Conservation (phyloP, 306 rosid species). For the Cicer pinnatifidum region DNA sequence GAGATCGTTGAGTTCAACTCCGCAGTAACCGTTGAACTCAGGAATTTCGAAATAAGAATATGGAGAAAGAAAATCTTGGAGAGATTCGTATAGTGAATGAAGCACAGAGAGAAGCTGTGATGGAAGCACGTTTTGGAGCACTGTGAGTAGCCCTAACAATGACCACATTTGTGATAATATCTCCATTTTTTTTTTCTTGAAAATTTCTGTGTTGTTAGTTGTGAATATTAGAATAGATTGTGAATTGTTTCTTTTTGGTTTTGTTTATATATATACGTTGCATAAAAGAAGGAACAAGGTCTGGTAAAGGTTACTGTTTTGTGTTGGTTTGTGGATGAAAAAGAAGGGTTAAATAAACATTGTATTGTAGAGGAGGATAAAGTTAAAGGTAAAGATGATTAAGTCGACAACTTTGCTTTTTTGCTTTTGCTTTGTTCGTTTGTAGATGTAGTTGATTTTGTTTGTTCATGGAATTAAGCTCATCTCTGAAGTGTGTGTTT, state of each 20-base stretch:
- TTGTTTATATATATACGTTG: slow-evolving; percentile 42
- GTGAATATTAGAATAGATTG: slow-evolving; percentile 35
- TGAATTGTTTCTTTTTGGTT: slow-evolving; percentile 6
- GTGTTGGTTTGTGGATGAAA: slow-evolving; percentile 33
- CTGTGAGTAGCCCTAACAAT: slow-evolving; percentile 75
- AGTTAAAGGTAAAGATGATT: slow-evolving; percentile 69
- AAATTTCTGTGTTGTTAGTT: slow-evolving; percentile 1
- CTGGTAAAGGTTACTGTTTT: slow-evolving; percentile 50
- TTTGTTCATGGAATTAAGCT: slow-evolving; percentile 36
- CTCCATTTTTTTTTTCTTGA: slow-evolving; percentile 53
- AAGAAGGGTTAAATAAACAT: slow-evolving; percentile 42
- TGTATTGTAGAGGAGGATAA: slow-evolving; percentile 44
- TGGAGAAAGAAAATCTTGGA: slow-evolving; percentile 77
- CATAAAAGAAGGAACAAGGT: slow-evolving; percentile 42
- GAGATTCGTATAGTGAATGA: slow-evolving; percentile 71
- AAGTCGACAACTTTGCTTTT: slow-evolving; percentile 49
- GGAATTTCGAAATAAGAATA: slow-evolving; percentile 80
- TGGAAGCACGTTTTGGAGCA: slow-evolving; percentile 79
- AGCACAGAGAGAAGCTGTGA: slow-evolving; percentile 80
- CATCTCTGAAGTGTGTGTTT: slow-evolving; percentile 35
- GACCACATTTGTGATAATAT: slow-evolving; percentile 92
- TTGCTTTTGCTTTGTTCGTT: slow-evolving; percentile 53
- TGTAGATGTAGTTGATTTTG: slow-evolving; percentile 42
- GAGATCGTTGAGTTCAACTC: slow-evolving; percentile 80
- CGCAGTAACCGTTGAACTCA: slow-evolving; percentile 88